phyloP scores from a whole-genome alignment of 495 filamentous ascomycete species.

The Tuber aestivum region DNA sequence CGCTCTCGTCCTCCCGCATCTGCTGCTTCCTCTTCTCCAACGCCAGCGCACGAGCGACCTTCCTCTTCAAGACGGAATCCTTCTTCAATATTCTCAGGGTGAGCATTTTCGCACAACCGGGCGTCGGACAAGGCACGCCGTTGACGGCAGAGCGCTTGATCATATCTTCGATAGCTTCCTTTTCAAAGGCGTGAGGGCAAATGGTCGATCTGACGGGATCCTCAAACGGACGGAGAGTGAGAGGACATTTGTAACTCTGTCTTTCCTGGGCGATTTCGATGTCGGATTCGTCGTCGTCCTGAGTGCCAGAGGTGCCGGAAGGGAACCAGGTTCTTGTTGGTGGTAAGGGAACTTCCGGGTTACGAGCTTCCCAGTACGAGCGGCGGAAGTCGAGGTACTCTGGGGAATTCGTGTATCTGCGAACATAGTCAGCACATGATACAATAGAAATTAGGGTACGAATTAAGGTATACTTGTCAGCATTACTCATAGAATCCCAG shows the following conservation, averaged over 20 bases:
- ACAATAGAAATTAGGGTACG: background rate
- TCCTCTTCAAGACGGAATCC: conserved; percentile 28
- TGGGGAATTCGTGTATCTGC: conserved; percentile 18
- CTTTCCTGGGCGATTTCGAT: conserved; percentile 37
- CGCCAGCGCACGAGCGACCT: conserved; percentile 13
- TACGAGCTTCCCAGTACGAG: conserved; percentile 31
- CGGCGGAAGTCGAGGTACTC: conserved; percentile 35
- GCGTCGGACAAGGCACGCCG: conserved; percentile 22
- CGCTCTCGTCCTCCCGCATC: conserved; percentile 19
- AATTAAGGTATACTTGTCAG: conserved; percentile 14
- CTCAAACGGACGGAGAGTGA: conserved; percentile 28
- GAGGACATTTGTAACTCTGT: conserved; percentile 33
- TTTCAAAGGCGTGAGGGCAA: conserved; percentile 36
- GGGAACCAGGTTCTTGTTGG: conserved; percentile 25
- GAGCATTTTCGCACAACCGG: conserved; percentile 26
- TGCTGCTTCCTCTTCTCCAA: conserved; percentile 12
- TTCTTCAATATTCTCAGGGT: conserved; percentile 11
- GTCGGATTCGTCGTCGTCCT: conserved; percentile 14
- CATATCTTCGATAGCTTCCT: conserved; percentile 19
- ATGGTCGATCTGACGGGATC: conserved; percentile 30
- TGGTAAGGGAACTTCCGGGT: conserved; percentile 28
- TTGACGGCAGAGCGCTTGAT: background rate
- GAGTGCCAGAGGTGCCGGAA: conserved; percentile 6
- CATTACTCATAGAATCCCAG: conserved; percentile 17
- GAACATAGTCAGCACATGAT: conserved; percentile 5